These are phyloP conservation scores for Calcarisporium arbuscula DNA, from an alignment of 2,329 filamentous ascomycete genomes.

Conservation along the genomic window DNA sequence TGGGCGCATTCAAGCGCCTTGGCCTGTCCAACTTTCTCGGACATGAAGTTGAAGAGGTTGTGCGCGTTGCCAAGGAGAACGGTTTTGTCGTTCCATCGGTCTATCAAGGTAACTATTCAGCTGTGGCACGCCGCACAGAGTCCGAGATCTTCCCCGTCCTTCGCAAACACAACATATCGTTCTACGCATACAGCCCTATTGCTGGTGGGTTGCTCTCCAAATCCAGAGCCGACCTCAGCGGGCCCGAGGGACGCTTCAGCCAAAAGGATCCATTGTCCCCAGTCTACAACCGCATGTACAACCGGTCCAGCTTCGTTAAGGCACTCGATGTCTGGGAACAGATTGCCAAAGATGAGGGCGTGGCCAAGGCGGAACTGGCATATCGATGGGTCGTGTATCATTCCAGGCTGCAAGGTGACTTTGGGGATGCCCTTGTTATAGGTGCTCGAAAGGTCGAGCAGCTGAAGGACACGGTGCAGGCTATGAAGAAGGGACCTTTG, in stretches of 20 bases:
- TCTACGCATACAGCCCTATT: conserved; percentile 32
- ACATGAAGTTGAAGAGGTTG: conserved; percentile 32
- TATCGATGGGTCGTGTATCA: conserved; percentile 9
- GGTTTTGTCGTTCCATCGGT: conserved; percentile 31
- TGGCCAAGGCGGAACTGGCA: conserved; percentile 6
- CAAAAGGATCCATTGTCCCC: not conserved
- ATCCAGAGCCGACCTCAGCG: conserved; percentile 1
- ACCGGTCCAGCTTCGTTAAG: conserved; percentile 2
- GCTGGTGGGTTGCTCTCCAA: conserved; percentile 25
- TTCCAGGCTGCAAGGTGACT: not conserved
- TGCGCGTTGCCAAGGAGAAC: conserved; percentile 29
- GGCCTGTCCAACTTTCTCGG: conserved; percentile 37
- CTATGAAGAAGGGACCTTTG: conserved; percentile 7
- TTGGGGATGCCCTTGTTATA: conserved; percentile 5
- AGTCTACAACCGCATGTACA: conserved; percentile 6
- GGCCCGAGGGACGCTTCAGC: conserved; percentile 3
- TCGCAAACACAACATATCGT: conserved; percentile 28
- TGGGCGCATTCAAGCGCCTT: conserved; percentile 3
- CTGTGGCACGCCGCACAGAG: conserved; percentile 30
- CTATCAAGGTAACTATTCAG: conserved; percentile 39
- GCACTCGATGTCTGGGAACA: conserved; percentile 3
- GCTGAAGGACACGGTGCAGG: conserved; percentile 4
- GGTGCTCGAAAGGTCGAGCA: conserved; percentile 5
- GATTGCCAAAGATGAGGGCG: not conserved
- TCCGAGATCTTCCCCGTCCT: conserved; percentile 30